Conservation (phyloP, 2,329 filamentous ascomycete genomes). For the Scolecobasidium constrictum region DNA sequence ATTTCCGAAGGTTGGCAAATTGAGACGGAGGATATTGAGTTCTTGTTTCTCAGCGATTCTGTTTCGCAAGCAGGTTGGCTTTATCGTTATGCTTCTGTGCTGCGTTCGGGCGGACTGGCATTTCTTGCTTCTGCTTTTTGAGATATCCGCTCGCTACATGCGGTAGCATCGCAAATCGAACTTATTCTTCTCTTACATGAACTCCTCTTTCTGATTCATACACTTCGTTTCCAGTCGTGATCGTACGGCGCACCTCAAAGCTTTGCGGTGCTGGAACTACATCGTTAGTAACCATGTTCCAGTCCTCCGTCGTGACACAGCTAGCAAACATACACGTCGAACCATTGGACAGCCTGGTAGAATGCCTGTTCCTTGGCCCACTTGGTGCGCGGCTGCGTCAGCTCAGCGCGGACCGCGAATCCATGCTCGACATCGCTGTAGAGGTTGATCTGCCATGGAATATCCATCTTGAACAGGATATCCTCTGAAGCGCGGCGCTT, state of each 20-base stretch:
- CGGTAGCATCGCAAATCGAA: not conserved
- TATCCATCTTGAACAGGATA: slow-evolving; percentile 41
- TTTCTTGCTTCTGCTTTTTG: too few relatives aligned
- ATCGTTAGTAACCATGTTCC: not conserved
- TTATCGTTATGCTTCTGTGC: too few relatives aligned
- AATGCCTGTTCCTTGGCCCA: slow-evolving; percentile 78
- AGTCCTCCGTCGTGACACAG: not conserved
- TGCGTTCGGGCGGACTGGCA: too few relatives aligned
- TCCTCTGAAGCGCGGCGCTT: slow-evolving; percentile 48
- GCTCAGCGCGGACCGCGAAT: slow-evolving; percentile 60
- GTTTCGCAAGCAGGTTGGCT: too few relatives aligned
- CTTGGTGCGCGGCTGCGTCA: slow-evolving; percentile 43
- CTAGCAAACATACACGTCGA: slow-evolving; percentile 42
- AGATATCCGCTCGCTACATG: not conserved
- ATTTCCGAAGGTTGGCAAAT: too few relatives aligned
- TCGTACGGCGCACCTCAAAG: not conserved
- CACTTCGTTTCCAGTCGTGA: too few relatives aligned
- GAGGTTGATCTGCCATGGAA: slow-evolving; percentile 66
- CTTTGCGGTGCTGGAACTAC: not conserved
- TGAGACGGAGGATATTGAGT: too few relatives aligned
- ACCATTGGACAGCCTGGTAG: slow-evolving; percentile 66
- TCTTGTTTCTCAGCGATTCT: too few relatives aligned
- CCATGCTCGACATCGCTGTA: slow-evolving; percentile 64
- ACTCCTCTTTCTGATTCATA: too few relatives aligned
- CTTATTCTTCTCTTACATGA: too few relatives aligned